phyloP scores from a whole-genome alignment of 306 rosid genomes.

The Acacia confusa region DNA sequence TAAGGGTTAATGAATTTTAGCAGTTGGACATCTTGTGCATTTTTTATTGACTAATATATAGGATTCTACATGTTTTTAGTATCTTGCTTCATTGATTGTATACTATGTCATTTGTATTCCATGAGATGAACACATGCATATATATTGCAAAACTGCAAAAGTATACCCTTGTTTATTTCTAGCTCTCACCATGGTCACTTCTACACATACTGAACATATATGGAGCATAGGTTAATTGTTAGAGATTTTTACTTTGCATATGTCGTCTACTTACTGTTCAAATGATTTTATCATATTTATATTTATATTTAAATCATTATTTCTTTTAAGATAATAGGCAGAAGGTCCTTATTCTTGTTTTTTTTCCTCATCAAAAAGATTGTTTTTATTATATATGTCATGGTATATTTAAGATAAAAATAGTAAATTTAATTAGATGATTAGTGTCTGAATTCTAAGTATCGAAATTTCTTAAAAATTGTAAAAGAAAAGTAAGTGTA shows the following conservation, averaged over 20 bases:
- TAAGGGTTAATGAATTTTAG: neutral
- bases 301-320: neutral
- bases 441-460: neutral
- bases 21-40: neutral
- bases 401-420: neutral
- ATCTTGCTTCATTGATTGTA: neutral
- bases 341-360: neutral
- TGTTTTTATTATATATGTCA: neutral
- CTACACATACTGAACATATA: neutral
- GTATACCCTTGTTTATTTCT: neutral
- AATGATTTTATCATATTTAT: neutral
- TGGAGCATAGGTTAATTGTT: neutral
- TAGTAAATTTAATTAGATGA: neutral
- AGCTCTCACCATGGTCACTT: conserved; percentile 1
- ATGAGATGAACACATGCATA: conserved; percentile 9
- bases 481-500: neutral
- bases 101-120: neutral
- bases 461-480: too few species aligned
- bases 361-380: too few species aligned
- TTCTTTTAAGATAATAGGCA: neutral
- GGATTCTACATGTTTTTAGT: neutral
- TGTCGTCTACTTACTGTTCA: neutral
- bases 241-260: neutral
- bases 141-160: neutral
- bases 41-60: conserved; percentile 10